Conservation (phyloP, 352 stramenopile genomes). For the Phytophthora pisi region DNA sequence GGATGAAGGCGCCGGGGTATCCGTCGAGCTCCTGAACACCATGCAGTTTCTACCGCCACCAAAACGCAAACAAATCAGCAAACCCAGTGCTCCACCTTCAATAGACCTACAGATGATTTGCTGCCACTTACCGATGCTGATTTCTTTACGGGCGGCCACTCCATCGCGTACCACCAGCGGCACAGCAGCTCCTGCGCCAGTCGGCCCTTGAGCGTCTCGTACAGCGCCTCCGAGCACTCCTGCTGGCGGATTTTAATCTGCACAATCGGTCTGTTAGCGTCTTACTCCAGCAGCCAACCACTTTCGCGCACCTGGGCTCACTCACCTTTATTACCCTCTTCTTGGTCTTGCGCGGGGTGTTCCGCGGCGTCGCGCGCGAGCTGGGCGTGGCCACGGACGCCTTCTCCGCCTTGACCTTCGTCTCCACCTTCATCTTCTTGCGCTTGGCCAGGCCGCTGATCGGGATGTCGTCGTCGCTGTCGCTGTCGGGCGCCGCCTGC, state of each 20-base stretch:
- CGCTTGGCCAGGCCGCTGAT: constrained; percentile 66
- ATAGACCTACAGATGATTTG: neutral
- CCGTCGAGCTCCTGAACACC: constrained; percentile 85
- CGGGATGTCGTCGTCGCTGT: constrained; percentile 77
- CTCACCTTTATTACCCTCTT: constrained; percentile 64
- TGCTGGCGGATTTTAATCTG: constrained; percentile 88
- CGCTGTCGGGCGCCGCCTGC: constrained; percentile 38
- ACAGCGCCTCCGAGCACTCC: constrained; percentile 83
- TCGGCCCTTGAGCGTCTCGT: constrained; percentile 77
- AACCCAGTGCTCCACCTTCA: neutral
- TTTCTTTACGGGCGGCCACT: constrained; percentile 68
- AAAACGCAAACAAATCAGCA: constrained; percentile 8
- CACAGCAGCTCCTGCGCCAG: constrained; percentile 82
- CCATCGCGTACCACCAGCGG: constrained; percentile 87
- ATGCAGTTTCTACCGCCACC: constrained; percentile 54
- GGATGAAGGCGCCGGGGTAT: constrained; percentile 80
- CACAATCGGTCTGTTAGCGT: neutral
- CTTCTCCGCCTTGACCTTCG: constrained; percentile 32
- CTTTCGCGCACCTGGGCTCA: neutral
- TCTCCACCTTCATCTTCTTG: constrained; percentile 70
- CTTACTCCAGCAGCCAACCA: no score
- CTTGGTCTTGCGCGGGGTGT: constrained; percentile 47
- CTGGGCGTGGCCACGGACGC: constrained; percentile 8
- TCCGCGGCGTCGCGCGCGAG: constrained; percentile 21
- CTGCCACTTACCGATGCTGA: constrained; percentile 28